Evolutionary conservation across 192 early-diverging fungal species (phyloP), one percentile per base, ranked within the genome.

Genomic region (Linnemannia elongata): DNA sequence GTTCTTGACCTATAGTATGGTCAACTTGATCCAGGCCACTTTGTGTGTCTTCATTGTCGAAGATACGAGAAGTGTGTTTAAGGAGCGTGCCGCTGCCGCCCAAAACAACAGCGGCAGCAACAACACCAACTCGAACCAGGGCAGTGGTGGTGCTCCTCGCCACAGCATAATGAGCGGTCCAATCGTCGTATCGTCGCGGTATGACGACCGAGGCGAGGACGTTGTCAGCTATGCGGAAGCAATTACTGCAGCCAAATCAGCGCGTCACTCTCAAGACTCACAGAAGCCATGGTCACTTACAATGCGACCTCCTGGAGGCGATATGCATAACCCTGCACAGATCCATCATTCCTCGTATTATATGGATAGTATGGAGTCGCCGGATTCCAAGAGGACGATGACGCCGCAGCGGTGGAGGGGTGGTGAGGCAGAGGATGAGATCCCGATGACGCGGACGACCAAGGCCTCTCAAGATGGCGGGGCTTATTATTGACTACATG

Each of bases 31-130:
- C 35, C 79, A 87, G 63, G 85, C 85, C 0, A 81, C 71, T 0
- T 36, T 87, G n/a, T 76, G 78, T 42, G 74, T 87, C 47, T 78
- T 87, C 36, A 81, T 87, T 49, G 85, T 87, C 30, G 80, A 87
- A 66, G 85, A 87, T 12, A 87, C 85, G 63, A 74, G 72, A 66
- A 87, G 54, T 27, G 84, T 87, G 44, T 87, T 87, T 76, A 78
- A 68, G 38, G 81, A 87, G 76, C 85, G 72, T 17, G 85, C 80
- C 35, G 85, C 57, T 13, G 81, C 85, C 33, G 78, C 81, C 30
- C 76, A 80, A 44, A 72, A 52, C 15, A 66, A 66, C 66, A 74
- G 74, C 36, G 45, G 72, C 72, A 72, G 54, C 60, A 66, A 66
- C 60, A 66, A 66, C 30, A 30, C 60, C 27, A 66, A 33, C 30